A percentile compares a stretch with the other conserved stretches of the same genome.
phyloP scores from a whole-genome alignment of 2,329 filamentous ascomycete species.

The Exophiala aquamarina region DNA sequence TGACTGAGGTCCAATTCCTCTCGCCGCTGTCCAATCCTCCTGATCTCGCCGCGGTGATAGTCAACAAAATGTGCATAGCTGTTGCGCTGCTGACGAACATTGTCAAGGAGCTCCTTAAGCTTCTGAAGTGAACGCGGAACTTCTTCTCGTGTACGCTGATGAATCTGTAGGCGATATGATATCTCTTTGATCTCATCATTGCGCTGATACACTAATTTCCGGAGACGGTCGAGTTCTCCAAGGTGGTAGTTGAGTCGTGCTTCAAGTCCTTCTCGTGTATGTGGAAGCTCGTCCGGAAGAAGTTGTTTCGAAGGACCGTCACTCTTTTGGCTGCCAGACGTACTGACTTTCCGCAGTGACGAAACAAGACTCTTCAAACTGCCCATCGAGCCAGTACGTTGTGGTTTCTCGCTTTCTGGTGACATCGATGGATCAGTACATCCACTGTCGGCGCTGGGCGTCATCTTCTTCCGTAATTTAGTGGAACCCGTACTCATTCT shows the following conservation, averaged over 20 bases:
- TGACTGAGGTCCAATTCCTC: constrained; percentile 18
- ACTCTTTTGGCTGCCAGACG: constrained; percentile 13
- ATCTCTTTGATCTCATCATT: constrained; percentile 16
- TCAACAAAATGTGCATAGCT: constrained; percentile 20
- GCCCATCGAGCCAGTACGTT: constrained; percentile 3
- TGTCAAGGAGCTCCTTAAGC: constrained; percentile 6
- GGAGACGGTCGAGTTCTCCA: constrained; percentile 20
- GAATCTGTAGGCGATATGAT: constrained; percentile 7
- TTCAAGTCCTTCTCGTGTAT: constrained; percentile 25
- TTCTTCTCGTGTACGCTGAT: constrained; percentile 7
- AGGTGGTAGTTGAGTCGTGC: constrained; percentile 31
- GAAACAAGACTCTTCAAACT: constrained; percentile 16
- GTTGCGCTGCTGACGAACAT: constrained; percentile 11
- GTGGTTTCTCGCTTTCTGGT: not conserved
- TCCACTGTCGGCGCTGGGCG: not conserved
- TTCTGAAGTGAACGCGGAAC: constrained; percentile 4
- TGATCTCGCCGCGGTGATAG: constrained; percentile 29
- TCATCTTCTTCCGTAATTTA: not conserved
- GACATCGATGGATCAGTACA: not conserved
- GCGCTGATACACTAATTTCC: constrained; percentile 9
- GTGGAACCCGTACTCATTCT: too few relatives aligned
- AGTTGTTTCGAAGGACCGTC: constrained; percentile 2
- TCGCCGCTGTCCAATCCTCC: constrained; percentile 25
- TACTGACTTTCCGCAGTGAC: constrained; percentile 6
- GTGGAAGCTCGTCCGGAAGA: constrained; percentile 21